Base-by-base conservation (phyloP, 805 yeast species). In the Candida ascalaphidarum region DNA sequence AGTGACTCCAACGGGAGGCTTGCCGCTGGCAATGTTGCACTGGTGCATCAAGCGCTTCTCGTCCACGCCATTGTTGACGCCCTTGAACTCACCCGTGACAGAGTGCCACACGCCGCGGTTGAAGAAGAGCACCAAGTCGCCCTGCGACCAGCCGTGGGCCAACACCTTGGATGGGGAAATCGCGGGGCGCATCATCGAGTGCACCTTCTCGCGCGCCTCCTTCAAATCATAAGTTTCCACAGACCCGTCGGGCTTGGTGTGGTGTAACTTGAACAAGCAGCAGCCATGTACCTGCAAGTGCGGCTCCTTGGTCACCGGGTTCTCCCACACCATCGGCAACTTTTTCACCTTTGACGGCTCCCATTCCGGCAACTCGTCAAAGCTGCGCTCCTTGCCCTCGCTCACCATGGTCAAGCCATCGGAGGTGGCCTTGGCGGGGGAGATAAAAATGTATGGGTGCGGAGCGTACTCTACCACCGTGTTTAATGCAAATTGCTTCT, bases 31-130 rank as follows among this genome's bases (percentile, higher is more conserved):
- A 50, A 85, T 81, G 58, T 85, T 85, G 59, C 95, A 85, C 60
- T 85, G 95, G 50, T 85, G 95, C 94, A 85, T 84, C 48, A 85
- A 64, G 54, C 95, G 72, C 44, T 72, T 74, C 48, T 84, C 92
- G 26, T 80, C 83, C 12, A 69, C 68, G 12, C 71, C 77, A 24
- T 48, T 44, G 13, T 36, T 31, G 25, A 55, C 52, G 4, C 65
- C 68, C 41, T 61, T 61, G 56, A 85, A 79, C 55, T 84, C 94
- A 29, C 95, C 94, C 11, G 95, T 84, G 18, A 85, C 95, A 2
- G 89, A 75, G 50, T 85, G 95, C 81, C 89, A 81, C 8, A 85
- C 88, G 24, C 95, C 95, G 50, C 89, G 69, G 65, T 85, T 85
- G 58, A 67, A 84, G 65, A 85, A 85, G 31, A 85, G 77, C 20